A percentile compares a stretch with the other conserved stretches of the same genome.
phyloP scores from a whole-genome alignment of 83 land plant genomes.

The Thuja plicata region DNA sequence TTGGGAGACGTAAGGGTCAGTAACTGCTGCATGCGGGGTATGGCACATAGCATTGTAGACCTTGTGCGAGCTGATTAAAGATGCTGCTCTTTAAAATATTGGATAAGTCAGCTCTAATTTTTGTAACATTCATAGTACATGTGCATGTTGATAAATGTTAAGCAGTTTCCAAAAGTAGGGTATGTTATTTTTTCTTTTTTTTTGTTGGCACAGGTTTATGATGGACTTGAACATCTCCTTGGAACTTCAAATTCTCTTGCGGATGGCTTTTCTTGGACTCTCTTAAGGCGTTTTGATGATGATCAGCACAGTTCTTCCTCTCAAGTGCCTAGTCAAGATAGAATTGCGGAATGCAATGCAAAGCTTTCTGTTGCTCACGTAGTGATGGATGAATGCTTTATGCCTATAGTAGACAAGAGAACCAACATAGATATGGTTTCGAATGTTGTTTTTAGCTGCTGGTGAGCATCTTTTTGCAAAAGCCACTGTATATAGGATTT shows the following conservation, averaged over 20 bases:
- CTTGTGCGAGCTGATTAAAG: neutral
- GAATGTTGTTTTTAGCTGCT: constrained; percentile 55
- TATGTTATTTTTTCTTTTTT: neutral
- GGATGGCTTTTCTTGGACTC: constrained; percentile 67
- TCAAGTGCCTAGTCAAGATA: neutral
- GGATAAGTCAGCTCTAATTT: neutral
- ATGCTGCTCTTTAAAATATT: neutral
- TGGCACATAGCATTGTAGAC: neutral
- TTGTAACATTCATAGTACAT: neutral
- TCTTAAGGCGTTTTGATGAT: constrained; percentile 46
- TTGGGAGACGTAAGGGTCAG: neutral
- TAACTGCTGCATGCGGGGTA: neutral
- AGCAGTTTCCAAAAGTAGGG: neutral
- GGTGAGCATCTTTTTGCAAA: constrained; percentile 41
- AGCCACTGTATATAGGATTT: neutral
- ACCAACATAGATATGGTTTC: constrained; percentile 25
- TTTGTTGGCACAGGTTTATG: constrained; percentile 46
- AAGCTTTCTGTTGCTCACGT: constrained; percentile 34
- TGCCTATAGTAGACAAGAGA: constrained; percentile 21
- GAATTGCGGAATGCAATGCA: constrained; percentile 21
- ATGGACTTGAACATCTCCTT: constrained; percentile 39
- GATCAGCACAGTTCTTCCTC: constrained; percentile 7
- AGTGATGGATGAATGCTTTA: constrained; percentile 34
- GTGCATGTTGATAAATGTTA: neutral
- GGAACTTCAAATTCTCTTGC: constrained; percentile 51